Conservation (phyloP, 1,284 basidiomycete genomes). For the Porodaedalea pini region DNA sequence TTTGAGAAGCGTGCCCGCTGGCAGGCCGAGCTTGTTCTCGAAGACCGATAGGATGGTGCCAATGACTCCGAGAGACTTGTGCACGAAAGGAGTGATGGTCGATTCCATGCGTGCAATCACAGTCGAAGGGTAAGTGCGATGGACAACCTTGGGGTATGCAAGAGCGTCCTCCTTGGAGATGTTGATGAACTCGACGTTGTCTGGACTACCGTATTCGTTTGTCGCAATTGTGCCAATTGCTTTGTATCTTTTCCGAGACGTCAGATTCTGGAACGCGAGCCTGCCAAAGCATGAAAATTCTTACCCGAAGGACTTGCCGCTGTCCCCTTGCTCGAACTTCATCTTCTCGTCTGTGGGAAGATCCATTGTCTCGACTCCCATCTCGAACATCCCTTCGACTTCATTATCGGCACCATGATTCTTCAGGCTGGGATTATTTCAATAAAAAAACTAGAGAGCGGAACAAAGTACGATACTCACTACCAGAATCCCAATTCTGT, state of each 20-base stretch:
- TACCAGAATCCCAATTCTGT: constrained; percentile 55
- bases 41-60: constrained; percentile 52
- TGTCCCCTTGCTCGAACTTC: constrained; percentile 63
- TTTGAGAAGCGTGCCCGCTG: constrained; percentile 43
- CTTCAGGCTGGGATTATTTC: constrained; percentile 43
- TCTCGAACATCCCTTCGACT: constrained; percentile 54
- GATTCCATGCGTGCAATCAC: constrained; percentile 49
- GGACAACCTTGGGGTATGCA: constrained; percentile 48
- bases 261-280: background rate
- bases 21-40: constrained; percentile 53
- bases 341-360: constrained; percentile 61
- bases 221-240: constrained; percentile 59
- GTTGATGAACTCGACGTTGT: constrained; percentile 65
- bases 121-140: constrained; percentile 52
- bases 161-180: constrained; percentile 64
- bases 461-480: constrained; percentile 33
- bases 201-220: constrained; percentile 52
- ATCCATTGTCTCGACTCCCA: constrained; percentile 54
- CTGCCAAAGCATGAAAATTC: constrained; percentile 15
- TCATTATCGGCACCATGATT: constrained; percentile 55
- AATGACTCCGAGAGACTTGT: constrained; percentile 55
- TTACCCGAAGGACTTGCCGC: constrained; percentile 58
- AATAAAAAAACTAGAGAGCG: background rate
- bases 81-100: constrained; percentile 51
- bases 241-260: constrained; percentile 50